phyloP scores from a whole-genome alignment of 2,329 filamentous ascomycete genomes.

The Volutella citrinella region DNA sequence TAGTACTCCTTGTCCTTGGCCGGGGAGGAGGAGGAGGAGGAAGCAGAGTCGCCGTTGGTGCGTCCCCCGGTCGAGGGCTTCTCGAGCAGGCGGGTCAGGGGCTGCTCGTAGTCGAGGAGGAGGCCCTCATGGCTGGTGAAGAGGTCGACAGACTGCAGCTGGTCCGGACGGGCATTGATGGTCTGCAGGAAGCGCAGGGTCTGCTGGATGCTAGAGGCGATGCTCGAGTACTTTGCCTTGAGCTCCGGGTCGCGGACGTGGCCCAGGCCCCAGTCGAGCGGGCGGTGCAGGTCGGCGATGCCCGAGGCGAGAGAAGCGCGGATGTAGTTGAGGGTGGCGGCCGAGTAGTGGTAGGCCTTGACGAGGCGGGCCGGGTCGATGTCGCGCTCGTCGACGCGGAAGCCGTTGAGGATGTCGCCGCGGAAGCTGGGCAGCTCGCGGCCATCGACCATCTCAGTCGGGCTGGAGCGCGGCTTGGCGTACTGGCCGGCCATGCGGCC shows the following conservation, averaged over 20 bases:
- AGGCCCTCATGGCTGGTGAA: slow-evolving; percentile 96
- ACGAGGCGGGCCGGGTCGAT: slow-evolving; percentile 84
- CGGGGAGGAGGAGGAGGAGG: slow-evolving; percentile 41
- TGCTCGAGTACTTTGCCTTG: slow-evolving; percentile 80
- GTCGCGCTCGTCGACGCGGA: slow-evolving; percentile 67
- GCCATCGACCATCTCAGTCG: slow-evolving; percentile 78
- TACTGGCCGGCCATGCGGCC: slow-evolving; percentile 97
- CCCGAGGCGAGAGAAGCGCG: slow-evolving; percentile 80
- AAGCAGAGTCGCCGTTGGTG: slow-evolving; percentile 10
- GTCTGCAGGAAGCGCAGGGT: slow-evolving; percentile 93
- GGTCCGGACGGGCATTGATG: slow-evolving; percentile 79
- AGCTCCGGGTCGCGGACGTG: slow-evolving; percentile 83
- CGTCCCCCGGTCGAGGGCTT: slow-evolving; percentile 48
- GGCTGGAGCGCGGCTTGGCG: slow-evolving; percentile 88
- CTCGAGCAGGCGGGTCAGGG: slow-evolving; percentile 73
- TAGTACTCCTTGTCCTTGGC: slow-evolving; percentile 65
- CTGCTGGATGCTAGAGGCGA: slow-evolving; percentile 83
- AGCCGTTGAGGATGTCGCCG: slow-evolving; percentile 94
- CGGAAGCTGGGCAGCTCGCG: slow-evolving; percentile 84
- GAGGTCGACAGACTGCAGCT: slow-evolving; percentile 87
- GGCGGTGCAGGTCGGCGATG: slow-evolving; percentile 89
- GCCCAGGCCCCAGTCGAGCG: slow-evolving; percentile 90
- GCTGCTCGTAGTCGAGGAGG: slow-evolving; percentile 90
- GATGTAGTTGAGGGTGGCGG: slow-evolving; percentile 91
- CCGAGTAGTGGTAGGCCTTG: slow-evolving; percentile 91